These are phyloP conservation scores for Cordyceps javanica DNA, from an alignment of 2,329 filamentous ascomycete species.

Conservation along the genomic window DNA sequence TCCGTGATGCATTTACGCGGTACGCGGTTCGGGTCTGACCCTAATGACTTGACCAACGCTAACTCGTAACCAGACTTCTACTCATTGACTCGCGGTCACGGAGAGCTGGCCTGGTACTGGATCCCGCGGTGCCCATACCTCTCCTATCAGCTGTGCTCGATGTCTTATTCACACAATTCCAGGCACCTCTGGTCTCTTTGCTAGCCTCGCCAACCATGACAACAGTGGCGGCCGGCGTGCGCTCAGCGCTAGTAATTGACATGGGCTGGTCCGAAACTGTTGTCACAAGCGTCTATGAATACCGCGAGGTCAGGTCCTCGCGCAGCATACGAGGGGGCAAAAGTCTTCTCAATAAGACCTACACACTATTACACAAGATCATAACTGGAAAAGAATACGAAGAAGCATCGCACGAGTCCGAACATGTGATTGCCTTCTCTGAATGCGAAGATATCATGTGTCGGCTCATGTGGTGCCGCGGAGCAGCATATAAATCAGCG, in stretches of 20 bases:
- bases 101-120: conserved; percentile 67
- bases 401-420: conserved; percentile 19
- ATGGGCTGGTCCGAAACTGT: conserved; percentile 89
- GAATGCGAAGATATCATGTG: conserved; percentile 75
- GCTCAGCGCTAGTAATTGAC: conserved; percentile 82
- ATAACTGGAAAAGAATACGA: conserved; percentile 25
- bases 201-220: conserved; percentile 71
- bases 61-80: conserved; percentile 41
- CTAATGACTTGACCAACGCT: not conserved
- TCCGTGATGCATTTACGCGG: conserved; percentile 78
- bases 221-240: conserved; percentile 71
- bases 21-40: conserved; percentile 47
- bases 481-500: conserved; percentile 25
- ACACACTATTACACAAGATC: conserved; percentile 46
- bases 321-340: conserved; percentile 72
- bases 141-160: conserved; percentile 70
- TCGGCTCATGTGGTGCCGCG: conserved; percentile 69
- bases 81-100: conserved; percentile 71
- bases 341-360: conserved; percentile 62
- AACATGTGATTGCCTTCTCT: conserved; percentile 56
- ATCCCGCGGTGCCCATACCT: conserved; percentile 70
- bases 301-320: conserved; percentile 67
- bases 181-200: conserved; percentile 73
- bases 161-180: conserved; percentile 74
- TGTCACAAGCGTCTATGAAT: conserved; percentile 84